These are phyloP conservation scores for Aspergillus olivimuriae DNA, from an alignment of 495 filamentous ascomycete genomes.

Conservation along the genomic window DNA sequence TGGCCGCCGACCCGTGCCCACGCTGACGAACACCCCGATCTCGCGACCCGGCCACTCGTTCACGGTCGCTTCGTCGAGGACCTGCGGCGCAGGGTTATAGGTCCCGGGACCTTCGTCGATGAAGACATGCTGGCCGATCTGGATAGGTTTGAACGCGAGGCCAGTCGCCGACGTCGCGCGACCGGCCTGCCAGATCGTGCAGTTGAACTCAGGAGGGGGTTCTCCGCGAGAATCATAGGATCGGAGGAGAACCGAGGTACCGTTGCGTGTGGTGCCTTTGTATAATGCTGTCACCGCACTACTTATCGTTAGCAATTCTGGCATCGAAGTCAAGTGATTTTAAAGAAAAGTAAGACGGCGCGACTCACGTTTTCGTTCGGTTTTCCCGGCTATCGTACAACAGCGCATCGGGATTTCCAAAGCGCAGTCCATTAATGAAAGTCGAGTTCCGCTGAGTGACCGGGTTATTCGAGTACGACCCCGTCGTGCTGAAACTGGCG, in stretches of 20 bases:
- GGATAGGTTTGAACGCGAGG: constrained; percentile 91
- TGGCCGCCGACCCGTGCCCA: constrained; percentile 88
- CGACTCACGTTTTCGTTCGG: constrained; percentile 89
- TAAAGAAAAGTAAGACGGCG: too few relatives aligned
- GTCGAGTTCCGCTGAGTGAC: constrained; percentile 28
- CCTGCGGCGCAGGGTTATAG: constrained; percentile 81
- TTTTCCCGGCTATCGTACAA: constrained; percentile 80
- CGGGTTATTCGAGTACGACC: constrained; percentile 23
- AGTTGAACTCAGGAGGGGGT: constrained; percentile 79
- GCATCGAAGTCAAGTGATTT: background rate
- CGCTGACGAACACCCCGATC: constrained; percentile 80
- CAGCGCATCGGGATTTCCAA: constrained; percentile 53
- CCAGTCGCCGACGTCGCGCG: constrained; percentile 90
- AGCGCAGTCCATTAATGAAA: constrained; percentile 40
- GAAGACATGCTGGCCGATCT: constrained; percentile 87
- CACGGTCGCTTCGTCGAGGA: constrained; percentile 81
- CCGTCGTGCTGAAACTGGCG: constrained; percentile 34
- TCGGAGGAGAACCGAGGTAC: constrained; percentile 65
- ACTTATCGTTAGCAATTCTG: background rate
- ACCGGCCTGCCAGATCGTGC: constrained; percentile 92
- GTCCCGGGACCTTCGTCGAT: constrained; percentile 88
- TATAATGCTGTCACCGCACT: constrained; percentile 90
- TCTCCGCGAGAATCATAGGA: constrained; percentile 94
- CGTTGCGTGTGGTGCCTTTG: constrained; percentile 65
- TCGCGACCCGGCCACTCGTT: constrained; percentile 95